Percentiles rank a stretch among this genome's conserved stretches.
These are phyloP conservation scores for Cicer cuneatum DNA, from an alignment of 306 rosid species.

Conservation along the genomic window DNA sequence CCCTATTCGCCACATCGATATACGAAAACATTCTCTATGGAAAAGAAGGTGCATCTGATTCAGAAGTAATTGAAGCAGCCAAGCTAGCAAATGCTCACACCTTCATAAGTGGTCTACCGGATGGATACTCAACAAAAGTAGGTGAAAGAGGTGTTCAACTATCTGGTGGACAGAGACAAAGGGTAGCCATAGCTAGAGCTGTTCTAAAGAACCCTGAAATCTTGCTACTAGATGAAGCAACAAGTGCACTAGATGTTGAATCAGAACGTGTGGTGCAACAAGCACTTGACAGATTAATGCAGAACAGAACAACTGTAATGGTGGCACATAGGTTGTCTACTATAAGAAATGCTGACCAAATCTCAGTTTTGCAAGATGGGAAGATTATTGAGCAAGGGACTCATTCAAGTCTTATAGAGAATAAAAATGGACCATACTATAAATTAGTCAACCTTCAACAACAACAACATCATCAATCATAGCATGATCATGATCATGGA, in stretches of 20 bases:
- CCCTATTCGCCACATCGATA: constrained; percentile 87
- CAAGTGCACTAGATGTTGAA: constrained; percentile 88
- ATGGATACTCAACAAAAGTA: constrained; percentile 90
- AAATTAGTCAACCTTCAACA: constrained; percentile 94
- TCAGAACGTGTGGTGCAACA: constrained; percentile 88
- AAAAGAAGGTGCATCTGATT: constrained; percentile 83
- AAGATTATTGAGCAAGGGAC: constrained; percentile 92
- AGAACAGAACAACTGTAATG: constrained; percentile 82
- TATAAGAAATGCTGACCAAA: constrained; percentile 85
- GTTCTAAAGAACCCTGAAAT: constrained; percentile 86
- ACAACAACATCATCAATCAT: constrained; percentile 70
- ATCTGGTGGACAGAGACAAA: constrained; percentile 90
- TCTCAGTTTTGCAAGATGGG: constrained; percentile 86
- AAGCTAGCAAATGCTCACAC: constrained; percentile 89
- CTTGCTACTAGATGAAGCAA: constrained; percentile 85
- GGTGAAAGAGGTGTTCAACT: constrained; percentile 96
- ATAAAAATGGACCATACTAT: constrained; percentile 76
- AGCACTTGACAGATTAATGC: constrained; percentile 83
- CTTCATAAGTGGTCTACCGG: constrained; percentile 87
- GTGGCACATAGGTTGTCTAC: constrained; percentile 96
- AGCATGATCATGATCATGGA: constrained; percentile 28
- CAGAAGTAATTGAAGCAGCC: constrained; percentile 88
- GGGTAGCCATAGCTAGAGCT: constrained; percentile 94
- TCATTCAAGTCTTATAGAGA: constrained; percentile 76
- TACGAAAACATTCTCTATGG: constrained; percentile 87